Evolutionary conservation across 305 asterid genomes (phyloP), one percentile per base, ranked within the genome.

Genomic region (Andrographis paniculata): DNA sequence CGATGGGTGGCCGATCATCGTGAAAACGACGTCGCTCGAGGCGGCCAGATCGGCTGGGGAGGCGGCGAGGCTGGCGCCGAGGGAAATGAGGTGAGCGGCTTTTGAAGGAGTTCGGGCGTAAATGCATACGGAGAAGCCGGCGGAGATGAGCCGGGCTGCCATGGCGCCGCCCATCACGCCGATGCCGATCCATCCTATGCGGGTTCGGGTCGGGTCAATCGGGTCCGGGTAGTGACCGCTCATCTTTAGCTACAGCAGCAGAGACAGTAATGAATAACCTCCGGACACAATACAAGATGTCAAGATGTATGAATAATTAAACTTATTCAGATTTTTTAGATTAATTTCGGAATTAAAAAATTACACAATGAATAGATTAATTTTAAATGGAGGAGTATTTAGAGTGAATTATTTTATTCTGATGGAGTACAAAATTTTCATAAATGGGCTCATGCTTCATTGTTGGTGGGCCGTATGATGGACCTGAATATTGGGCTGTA

Each of bases 161-260:
- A 87, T 87, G 28, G 94, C 87, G 41, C 73, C 64, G 60, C 95
- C 97, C 97, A 84, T 87, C 1, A 87, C 84, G 30, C 97, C 97
- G 42, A 85, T 81, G 43, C 97, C 95, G 0, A 84, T 70, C 87
- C 94, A 87, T 17, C 97, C 97, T 48, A 87, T 59, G 11, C 89
- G 71, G 75, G 94, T 78, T 4, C 58, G 77, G 64, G 71, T 53
- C 57, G 77, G 79, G 60, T 19, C 18, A 12, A 87, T 36, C 40
- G 89, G 77, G 7, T 17, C 21, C 8, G 85, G 91, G 60, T 72
- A 72, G 9, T 46, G 62, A 15, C 58, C 15, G 46, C 36, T 58
- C 83, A 77, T 74, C 23, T 14, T 24, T 42, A 2, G 22, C 23
- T 10, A 12, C 9, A 16, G 12, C 10, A 27, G 33, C 0, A 5